Base-by-base conservation (phyloP, 164 flowering plant species). In the Dillenia turbinata region DNA sequence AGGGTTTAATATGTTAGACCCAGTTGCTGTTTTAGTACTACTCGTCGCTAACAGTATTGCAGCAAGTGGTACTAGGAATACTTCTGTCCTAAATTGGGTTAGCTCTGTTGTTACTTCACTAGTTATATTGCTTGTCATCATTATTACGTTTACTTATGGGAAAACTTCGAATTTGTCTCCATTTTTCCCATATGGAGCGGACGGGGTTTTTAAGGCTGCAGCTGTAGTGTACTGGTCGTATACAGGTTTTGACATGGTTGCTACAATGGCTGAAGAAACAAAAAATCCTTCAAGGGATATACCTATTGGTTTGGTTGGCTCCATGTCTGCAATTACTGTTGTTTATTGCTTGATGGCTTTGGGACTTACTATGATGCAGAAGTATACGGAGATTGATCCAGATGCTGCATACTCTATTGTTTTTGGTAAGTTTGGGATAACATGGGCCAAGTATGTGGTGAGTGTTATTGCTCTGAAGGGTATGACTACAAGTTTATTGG, bases 201-300 rank as follows among this genome's bases (percentile, higher is more conserved):
- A 66, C 44, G 91, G 96, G 2, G 74, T 75, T 60, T 87, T 89
- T 65, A 49, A 54, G 19, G 86, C 96, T 51, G 86, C 96, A 1
- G 89, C 91, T 0, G 80, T 89, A 47, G 87, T 89, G 40, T 84
- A 78, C 62, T 89, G 87, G 87, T 87, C 93, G 47, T 87, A 87
- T 45, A 84, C 89, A 0, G 93, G 96, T 12, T 90, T 90, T 57
- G 95, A 90, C 60, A 77, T 80, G 84, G 82, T 88, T 10, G 95
- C 97, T 2, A 90, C 89, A 5, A 72, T 90, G 95, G 97, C 92
- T 0, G 97, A 90, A 59, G 97, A 90, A 59, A 85, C 95, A 0
- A 83, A 83, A 75, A 59, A 69, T 7, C 97, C 97, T 0, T 64
- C 89, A 0, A 77, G 73, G 64, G 97, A 88, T 62, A 88, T 90